A percentile compares a stretch with the other conserved stretches of the same genome.
phyloP scores from a whole-genome alignment of 805 yeast species.

The Saturnispora hagleri region DNA sequence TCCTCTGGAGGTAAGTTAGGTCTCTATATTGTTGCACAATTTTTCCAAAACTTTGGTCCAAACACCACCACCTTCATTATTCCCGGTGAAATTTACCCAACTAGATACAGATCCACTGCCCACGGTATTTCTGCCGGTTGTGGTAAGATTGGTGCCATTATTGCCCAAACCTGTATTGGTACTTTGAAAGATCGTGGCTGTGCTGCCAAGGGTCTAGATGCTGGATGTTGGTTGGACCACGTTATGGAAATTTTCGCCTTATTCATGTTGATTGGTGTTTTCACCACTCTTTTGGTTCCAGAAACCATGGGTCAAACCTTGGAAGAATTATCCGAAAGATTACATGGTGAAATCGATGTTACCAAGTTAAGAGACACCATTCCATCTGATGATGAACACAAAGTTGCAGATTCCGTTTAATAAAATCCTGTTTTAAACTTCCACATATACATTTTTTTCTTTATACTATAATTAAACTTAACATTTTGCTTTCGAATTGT shows the following conservation, averaged over 20 bases:
- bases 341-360: constrained; percentile 65
- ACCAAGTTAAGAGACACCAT: constrained; percentile 18
- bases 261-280: constrained; percentile 76
- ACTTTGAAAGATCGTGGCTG: constrained; percentile 73
- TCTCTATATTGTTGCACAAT: constrained; percentile 70
- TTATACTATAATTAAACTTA: not conserved
- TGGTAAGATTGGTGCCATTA: constrained; percentile 88
- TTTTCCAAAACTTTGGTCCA: constrained; percentile 90
- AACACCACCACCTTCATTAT: constrained; percentile 84
- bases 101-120: constrained; percentile 91
- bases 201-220: constrained; percentile 37
- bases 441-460: not conserved
- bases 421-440: not conserved
- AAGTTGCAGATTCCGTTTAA: constrained; percentile 17
- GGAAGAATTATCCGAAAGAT: constrained; percentile 71
- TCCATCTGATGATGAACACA: constrained; percentile 23
- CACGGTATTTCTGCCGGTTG: constrained; percentile 89
- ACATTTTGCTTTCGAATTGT: not conserved
- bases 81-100: constrained; percentile 91
- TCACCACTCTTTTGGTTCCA: constrained; percentile 60
- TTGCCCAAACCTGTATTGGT: constrained; percentile 83
- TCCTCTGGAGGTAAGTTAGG: constrained; percentile 61
- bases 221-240: constrained; percentile 76
- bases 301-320: constrained; percentile 88
- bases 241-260: constrained; percentile 90